These are phyloP conservation scores for Hyaloperonospora brassicae DNA, from an alignment of 352 stramenopile genomes.

Conservation along the genomic window DNA sequence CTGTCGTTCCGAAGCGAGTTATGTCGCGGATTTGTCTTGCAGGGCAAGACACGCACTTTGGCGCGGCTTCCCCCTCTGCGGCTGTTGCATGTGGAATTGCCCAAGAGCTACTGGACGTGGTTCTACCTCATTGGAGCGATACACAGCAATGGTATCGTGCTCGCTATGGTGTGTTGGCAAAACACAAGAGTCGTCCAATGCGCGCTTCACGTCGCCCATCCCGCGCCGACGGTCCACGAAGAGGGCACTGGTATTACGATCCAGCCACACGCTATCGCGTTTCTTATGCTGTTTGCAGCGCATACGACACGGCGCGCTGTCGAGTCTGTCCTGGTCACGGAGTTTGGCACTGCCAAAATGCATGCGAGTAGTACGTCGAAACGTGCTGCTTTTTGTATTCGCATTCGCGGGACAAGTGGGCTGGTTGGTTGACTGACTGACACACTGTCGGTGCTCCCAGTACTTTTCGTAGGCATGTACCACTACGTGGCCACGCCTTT, in stretches of 20 bases:
- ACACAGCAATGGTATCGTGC: constrained; percentile 36
- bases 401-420: not conserved
- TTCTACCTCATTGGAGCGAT: constrained; percentile 60
- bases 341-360: constrained; percentile 63
- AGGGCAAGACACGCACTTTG: constrained; percentile 33
- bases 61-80: constrained; percentile 20
- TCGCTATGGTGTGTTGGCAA: constrained; percentile 23
- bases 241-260: constrained; percentile 15
- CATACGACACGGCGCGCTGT: constrained; percentile 51
- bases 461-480: constrained; percentile 44
- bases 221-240: not conserved
- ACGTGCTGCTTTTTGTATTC: not conserved
- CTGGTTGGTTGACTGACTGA: constrained; percentile 5
- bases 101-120: constrained; percentile 61
- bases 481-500: constrained; percentile 55
- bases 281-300: constrained; percentile 44
- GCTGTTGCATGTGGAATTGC: constrained; percentile 34
- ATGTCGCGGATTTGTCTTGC: constrained; percentile 33
- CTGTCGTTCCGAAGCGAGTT: constrained; percentile 32
- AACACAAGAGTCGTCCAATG: constrained; percentile 28
- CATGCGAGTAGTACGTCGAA: constrained; percentile 33
- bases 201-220: constrained; percentile 30
- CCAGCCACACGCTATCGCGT: constrained; percentile 31
- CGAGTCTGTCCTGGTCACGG: constrained; percentile 52
- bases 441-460: constrained; percentile 14